Base-by-base conservation (phyloP, 176 grass and related monocot genomes). In the Avena atlantica region DNA sequence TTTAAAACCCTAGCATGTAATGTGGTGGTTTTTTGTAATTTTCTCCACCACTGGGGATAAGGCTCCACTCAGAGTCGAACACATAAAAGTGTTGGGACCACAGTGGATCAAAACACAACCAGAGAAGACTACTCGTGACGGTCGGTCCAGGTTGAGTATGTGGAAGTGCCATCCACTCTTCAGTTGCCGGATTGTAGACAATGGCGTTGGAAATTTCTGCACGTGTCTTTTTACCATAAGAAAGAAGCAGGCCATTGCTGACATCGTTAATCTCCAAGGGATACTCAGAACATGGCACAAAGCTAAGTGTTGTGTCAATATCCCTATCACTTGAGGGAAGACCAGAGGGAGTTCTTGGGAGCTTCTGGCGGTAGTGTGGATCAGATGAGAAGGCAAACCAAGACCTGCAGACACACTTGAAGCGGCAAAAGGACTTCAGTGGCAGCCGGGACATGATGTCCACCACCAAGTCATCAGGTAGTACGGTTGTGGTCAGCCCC, bases 201-300 rank as follows among this genome's bases (percentile, higher is more conserved):
- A 31, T 56, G 31, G 75, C 24, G 10, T 57, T 19, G 1, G 59
- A 70, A 5, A 42, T 49, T 8, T 24, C 42, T 73, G 13, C 24
- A 17, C 6, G 24, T 4, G 1, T 60, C 80, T 34, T 10, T 19
- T 7, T 1, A 19, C 56, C 65, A 9, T n/a, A 27, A 68, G 50
- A 89, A 13, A 92, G 87, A 12, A 89, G 66, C 2, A 85, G 50
- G 11, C 87, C 90, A 36, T 86, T 83, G 78, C 87, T 86, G 34
- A 4, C 3, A 17, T 6, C 52, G 0, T 71, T 44, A 48, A 92
- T 42, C 53, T 74, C 21, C 3, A 81, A 63, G 60, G 59, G 82
- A 16, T 24, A 20, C 16, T 67, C 58, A 61, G 50, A 60, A 60
- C 67, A 25, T 19, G 83, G 84, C 65, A 87, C 68, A 87, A 85